Base-by-base conservation (phyloP, 345 rosid genomes). In the Cardiospermum halicacabum region DNA sequence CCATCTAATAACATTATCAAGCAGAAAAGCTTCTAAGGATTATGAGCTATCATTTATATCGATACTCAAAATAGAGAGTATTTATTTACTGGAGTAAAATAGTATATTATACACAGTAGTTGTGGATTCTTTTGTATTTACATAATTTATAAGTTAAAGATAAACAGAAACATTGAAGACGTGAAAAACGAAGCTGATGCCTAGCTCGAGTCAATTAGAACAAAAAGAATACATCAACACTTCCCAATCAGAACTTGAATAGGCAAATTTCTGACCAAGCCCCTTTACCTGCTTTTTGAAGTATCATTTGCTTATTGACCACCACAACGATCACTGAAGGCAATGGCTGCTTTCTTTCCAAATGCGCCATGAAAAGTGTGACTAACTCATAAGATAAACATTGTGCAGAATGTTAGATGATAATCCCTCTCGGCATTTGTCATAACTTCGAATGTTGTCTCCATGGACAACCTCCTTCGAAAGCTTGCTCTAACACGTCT, bases 381-480 rank as follows among this genome's bases (percentile, higher is more conserved):
- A 39, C 32, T 27, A 13, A 22, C 18, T 47, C 3, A 32, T 55
- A 31, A n/a, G 43, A 51, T 37, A 16, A 26, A 58, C 19, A 53
- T 39, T 32, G 18, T 18, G 24, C 30, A 67, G 24, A 1, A 11
- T 2, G 60, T 32, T 36, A 51, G 64, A 62, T 37, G 7, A 28
- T 37, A 36, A 24, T 31, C 53, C 10, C 30, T 9, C 30, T 9
- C 47, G 65, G 13, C 8, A 34, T 31, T n/a, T 78, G 73, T 88
- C 85, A 94, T 81, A 94, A 84, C 74, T 81, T 94, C 2, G 99
- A 79, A 69, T 76, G 82, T 31, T 74, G 87, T 25, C 88, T 79
- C 99, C 91, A 91, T 42, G 96, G 99, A 78, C 93, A 94, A 26
- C 97, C 99, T 11, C 96, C 97, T 70, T 91, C 97, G 30, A 94